Evolutionary conservation across 2,329 filamentous ascomycete species (phyloP).

Genomic region (Cercospora sojina): DNA sequence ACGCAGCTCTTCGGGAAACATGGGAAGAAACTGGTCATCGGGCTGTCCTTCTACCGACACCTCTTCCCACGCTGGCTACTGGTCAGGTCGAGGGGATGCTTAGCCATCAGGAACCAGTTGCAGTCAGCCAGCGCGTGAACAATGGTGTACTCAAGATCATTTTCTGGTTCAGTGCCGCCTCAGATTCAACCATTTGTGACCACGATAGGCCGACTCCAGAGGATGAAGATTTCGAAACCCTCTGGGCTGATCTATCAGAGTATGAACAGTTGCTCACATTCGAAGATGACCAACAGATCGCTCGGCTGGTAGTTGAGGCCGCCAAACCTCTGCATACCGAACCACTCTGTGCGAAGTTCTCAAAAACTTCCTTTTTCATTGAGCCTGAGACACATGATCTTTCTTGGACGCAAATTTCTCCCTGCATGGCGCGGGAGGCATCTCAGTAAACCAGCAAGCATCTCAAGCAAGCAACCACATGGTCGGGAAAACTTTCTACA

Average conservation of each 20-base stretch:
- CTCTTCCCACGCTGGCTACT: conserved; percentile 44
- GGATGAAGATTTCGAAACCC: background rate
- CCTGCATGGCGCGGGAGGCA: background rate
- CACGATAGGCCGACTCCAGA: background rate
- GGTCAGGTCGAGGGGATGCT: background rate
- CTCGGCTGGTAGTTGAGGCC: background rate
- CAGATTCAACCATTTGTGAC: background rate
- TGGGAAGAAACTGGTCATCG: conserved; percentile 23
- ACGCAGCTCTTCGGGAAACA: conserved; percentile 20
- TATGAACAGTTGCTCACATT: background rate
- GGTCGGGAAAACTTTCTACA: background rate
- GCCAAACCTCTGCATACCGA: background rate
- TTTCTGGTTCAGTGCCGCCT: conserved; percentile 2
- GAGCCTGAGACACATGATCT: background rate
- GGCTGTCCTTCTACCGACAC: background rate
- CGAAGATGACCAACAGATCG: background rate
- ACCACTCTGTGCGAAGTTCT: background rate
- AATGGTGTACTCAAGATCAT: background rate
- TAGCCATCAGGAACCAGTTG: background rate
- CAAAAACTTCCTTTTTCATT: background rate
- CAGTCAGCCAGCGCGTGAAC: background rate
- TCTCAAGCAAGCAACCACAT: background rate
- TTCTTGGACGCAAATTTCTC: background rate
- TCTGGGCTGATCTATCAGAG: background rate
- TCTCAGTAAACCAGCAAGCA: background rate